Base-by-base conservation (phyloP, 1,284 basidiomycete species). In the Xanthoconium separans region DNA sequence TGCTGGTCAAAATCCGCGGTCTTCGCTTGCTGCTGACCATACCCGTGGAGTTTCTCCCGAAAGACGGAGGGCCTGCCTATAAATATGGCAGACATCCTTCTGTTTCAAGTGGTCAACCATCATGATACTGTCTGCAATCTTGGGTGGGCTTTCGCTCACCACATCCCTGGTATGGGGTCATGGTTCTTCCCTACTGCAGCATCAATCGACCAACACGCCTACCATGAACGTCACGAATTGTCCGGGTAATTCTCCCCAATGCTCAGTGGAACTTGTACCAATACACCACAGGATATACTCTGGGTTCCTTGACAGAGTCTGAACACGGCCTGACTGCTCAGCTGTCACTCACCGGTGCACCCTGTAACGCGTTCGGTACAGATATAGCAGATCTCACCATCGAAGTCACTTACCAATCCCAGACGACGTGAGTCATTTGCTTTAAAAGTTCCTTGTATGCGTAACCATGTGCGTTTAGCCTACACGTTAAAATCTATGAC, bases 401-500 rank as follows among this genome's bases (percentile, higher is more conserved):
- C 13, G 69, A 84, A 58, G 84, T 89, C 15, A 80, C 78, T 12
- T 88, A 88, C 60, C 86, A 91, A 64, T 79, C 80, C 2, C 64
- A 70, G 33, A 71, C 61, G 1, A 65, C 54, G 85, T 72, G 37
- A 48, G 83, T 59, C 61, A 40, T 39, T 53, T 42, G 18, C 3
- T 27, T 27, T 27, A 43, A 34, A 24, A 1, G 4, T 29, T 31
- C 4, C 3, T 5, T 30, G 11, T 11, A 4, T 42, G 33, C 36
- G 37, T 6, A 55, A 44, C 56, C 12, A 4, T 37, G 44, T 44
- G 24, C 20, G 6, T 29, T 47, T 20, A 89, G 87, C 40, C 75
- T 94, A 9, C 90, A 86, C 54, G 88, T 93, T 27, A 85, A 91
- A 64, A 85, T 93, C 34, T 85, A 78, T 63, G 91, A 93, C 66